phyloP scores from a whole-genome alignment of 805 yeast genomes.

The Starmerella floricola region DNA sequence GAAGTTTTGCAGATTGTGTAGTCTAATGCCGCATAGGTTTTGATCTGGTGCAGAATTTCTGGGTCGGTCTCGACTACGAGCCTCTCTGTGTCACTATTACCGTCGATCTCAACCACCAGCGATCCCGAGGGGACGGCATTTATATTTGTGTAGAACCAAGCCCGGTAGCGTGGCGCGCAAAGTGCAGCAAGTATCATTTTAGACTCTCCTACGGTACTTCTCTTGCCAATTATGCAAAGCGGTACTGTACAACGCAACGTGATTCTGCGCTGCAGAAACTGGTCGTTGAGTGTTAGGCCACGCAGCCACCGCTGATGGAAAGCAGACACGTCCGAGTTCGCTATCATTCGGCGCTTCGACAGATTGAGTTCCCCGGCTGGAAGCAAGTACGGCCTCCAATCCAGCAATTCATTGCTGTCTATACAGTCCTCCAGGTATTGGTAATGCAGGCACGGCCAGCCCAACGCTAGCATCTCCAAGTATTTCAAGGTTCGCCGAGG shows the following conservation, averaged over 20 bases:
- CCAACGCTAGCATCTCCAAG: constrained; percentile 61
- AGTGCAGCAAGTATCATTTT: constrained; percentile 13
- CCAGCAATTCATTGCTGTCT: constrained; percentile 24
- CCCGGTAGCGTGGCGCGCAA: constrained; percentile 9
- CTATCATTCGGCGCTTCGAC: constrained; percentile 25
- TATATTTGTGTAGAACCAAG: constrained; percentile 3
- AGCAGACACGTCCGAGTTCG: constrained; percentile 20
- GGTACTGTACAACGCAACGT: constrained; percentile 16
- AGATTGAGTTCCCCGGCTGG: constrained; percentile 59
- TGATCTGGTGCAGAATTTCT: constrained; percentile 10
- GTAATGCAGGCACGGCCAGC: constrained; percentile 76
- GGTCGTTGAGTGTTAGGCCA: constrained; percentile 19
- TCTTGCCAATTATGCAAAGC: constrained; percentile 15
- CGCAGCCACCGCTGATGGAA: constrained; percentile 22
- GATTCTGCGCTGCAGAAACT: constrained; percentile 22
- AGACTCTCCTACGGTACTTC: not conserved
- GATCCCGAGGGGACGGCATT: constrained; percentile 17
- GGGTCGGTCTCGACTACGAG: constrained; percentile 3
- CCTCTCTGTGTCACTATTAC: not conserved
- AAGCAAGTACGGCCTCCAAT: constrained; percentile 46
- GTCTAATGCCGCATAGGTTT: constrained; percentile 13
- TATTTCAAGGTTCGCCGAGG: constrained; percentile 61
- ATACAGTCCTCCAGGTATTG: constrained; percentile 39
- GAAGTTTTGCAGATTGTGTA: constrained; percentile 15
- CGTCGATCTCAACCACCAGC: constrained; percentile 17